These are phyloP conservation scores for Aspergillus texensis DNA, from an alignment of 2,329 filamentous ascomycete genomes.

Conservation along the genomic window DNA sequence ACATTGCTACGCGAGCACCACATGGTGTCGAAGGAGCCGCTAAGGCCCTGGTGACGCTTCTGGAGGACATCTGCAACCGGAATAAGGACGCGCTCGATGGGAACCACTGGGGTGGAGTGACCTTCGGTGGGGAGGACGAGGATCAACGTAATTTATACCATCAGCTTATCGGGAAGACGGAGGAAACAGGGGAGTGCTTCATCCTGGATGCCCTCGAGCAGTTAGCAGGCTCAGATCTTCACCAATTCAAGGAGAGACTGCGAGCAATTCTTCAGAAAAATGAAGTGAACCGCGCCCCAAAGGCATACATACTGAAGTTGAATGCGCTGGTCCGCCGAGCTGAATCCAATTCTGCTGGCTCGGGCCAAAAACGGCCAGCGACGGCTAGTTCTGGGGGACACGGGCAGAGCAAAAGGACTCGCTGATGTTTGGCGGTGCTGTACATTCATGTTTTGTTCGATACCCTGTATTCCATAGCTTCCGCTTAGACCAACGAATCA, in stretches of 20 bases:
- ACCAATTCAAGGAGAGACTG: constrained; percentile 33
- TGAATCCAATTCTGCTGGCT: constrained; percentile 25
- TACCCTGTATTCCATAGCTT: constrained; percentile 6
- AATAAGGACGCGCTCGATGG: constrained; percentile 44
- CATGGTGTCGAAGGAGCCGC: constrained; percentile 41
- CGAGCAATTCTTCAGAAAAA: constrained; percentile 43
- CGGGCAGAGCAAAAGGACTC: constrained; percentile 36
- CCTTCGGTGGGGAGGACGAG: constrained; percentile 40
- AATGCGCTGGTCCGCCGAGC: constrained; percentile 33
- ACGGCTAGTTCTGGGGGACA: constrained; percentile 24
- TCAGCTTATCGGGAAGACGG: constrained; percentile 41
- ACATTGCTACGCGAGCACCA: constrained; percentile 37
- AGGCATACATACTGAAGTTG: constrained; percentile 38
- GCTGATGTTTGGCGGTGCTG: constrained; percentile 23
- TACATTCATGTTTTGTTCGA: not conserved
- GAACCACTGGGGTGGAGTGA: constrained; percentile 36
- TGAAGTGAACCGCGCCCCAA: constrained; percentile 45
- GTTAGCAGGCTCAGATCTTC: constrained; percentile 34
- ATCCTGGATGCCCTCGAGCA: constrained; percentile 43
- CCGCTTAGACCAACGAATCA: not conserved
- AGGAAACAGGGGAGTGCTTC: constrained; percentile 36
- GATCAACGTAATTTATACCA: constrained; percentile 47
- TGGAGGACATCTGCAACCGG: constrained; percentile 40
- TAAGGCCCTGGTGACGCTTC: constrained; percentile 40
- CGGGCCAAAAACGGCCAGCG: constrained; percentile 38